A percentile compares a stretch with the other conserved stretches of the same genome.
Evolutionary conservation across 805 yeast species (phyloP).

Genomic region (Candida piceae): DNA sequence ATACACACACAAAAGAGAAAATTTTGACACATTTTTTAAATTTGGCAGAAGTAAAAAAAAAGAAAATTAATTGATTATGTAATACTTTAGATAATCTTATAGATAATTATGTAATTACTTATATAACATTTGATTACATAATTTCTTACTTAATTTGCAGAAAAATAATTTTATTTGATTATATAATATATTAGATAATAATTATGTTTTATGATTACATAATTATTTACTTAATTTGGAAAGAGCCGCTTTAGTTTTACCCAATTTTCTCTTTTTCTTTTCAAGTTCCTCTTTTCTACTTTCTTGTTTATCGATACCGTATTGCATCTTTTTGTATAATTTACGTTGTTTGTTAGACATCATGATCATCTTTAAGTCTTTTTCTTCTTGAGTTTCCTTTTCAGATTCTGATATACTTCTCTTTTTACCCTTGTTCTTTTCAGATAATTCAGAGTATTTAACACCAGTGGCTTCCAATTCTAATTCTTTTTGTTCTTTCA

Average conservation of each 20-base stretch:
- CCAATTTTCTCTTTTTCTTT: constrained; percentile 65
- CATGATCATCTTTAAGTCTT: constrained; percentile 92
- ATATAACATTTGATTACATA: too few relatives aligned
- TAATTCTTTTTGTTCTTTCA: constrained; percentile 69
- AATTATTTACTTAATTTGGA: constrained; percentile 6
- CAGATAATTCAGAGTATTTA: constrained; percentile 53
- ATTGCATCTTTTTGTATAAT: constrained; percentile 91
- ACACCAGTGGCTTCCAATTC: constrained; percentile 91
- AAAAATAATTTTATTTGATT: too few relatives aligned
- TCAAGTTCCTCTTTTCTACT: constrained; percentile 63
- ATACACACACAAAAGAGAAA: too few relatives aligned
- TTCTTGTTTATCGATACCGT: constrained; percentile 80
- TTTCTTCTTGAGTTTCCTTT: constrained; percentile 61
- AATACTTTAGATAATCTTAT: too few relatives aligned
- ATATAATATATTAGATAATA: too few relatives aligned
- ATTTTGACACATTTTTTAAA: too few relatives aligned
- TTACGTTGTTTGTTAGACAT: constrained; percentile 96
- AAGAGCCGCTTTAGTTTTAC: constrained; percentile 46
- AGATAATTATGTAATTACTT: too few relatives aligned
- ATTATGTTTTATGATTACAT: too few relatives aligned
- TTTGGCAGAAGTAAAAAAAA: too few relatives aligned
- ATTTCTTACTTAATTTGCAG: too few relatives aligned
- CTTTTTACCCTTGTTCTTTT: constrained; percentile 30
- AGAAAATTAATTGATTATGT: too few relatives aligned
- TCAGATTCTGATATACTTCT: constrained; percentile 37